Base-by-base conservation (phyloP, 2,329 filamentous ascomycete genomes). In the Huntiella moniliformis region DNA sequence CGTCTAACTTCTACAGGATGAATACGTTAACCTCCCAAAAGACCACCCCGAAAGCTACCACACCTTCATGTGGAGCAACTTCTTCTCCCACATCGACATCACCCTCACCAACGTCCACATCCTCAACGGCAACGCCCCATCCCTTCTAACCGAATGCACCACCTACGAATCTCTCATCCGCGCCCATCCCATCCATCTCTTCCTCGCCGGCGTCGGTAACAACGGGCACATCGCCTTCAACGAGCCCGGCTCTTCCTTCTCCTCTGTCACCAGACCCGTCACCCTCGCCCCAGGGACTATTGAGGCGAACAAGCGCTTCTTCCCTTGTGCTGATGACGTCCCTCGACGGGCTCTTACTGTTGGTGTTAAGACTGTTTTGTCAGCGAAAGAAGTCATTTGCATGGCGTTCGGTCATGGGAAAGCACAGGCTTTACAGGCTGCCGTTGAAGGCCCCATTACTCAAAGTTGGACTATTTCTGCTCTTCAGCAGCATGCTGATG, bases 201-300 rank as follows among this genome's bases (percentile, higher is more conserved):
- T 91, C 63, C 71, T 92, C 4, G 82, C 82, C 12, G 84, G 84
- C 37, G 85, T 92, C 46, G 84, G 84, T 28, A 79, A 83, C 46
- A 84, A 92, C 57, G 84, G 84, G 4, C 84, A 92, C 61, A 84
- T 92, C 52, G 84, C 84, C 42, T 92, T 92, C 71, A 92, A 92
- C 61, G 84, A 92, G 62, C 84, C 84, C 3, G 84, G 83, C 36
- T 86, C 81, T 8, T 84, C 78, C 50, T 64, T 92, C 51, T 72
- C 73, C 53, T 85, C 79, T 47, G 73, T 82, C 40, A 92, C 84
- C 10, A 72, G 84, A 50, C 82, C 91, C 57, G 91, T 91, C 71
- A 91, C 84, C 1, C 66, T 92, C 44, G 82, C 84, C 35, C 86
- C 87, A 57, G 84, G 91, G 61, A 92, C 84, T 39, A 85, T 91